phyloP scores from a whole-genome alignment of 2,329 filamentous ascomycete genomes.

The Passalora sequoiae region DNA sequence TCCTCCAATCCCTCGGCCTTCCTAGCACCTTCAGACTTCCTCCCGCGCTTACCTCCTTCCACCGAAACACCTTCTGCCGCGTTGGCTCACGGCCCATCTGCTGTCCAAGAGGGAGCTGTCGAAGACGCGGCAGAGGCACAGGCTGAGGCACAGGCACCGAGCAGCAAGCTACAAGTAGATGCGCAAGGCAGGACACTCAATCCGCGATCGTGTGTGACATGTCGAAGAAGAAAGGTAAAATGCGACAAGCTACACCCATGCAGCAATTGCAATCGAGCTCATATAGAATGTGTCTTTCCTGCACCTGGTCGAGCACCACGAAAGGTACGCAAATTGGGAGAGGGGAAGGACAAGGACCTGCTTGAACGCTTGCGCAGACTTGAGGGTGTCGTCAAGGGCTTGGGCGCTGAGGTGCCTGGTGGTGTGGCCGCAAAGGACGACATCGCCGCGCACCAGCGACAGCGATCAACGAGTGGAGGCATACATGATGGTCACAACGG shows the following conservation, averaged over 20 bases:
- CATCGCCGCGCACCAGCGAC: constrained; percentile 4
- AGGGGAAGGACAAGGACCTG: constrained; percentile 55
- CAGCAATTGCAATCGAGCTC: constrained; percentile 65
- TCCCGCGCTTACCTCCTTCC: constrained; percentile 22
- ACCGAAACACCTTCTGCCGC: constrained; percentile 15
- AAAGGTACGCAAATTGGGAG: constrained; percentile 62
- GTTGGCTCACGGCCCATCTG: not conserved
- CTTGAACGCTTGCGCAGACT: constrained; percentile 67
- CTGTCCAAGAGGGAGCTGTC: not conserved
- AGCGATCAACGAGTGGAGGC: not conserved
- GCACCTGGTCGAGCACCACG: constrained; percentile 67
- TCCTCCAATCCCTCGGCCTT: constrained; percentile 13
- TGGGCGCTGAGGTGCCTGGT: constrained; percentile 44
- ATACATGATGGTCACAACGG: not conserved
- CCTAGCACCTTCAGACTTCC: constrained; percentile 23
- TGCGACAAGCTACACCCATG: constrained; percentile 76
- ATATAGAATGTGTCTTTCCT: constrained; percentile 69
- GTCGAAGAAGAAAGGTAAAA: constrained; percentile 61
- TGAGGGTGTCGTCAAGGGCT: constrained; percentile 65
- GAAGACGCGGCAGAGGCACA: constrained; percentile 7
- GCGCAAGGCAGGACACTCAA: constrained; percentile 34
- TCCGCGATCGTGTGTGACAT: constrained; percentile 48
- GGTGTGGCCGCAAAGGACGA: constrained; percentile 27
- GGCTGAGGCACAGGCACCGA: constrained; percentile 1
- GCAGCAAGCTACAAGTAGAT: constrained; percentile 24